These are phyloP conservation scores for Penicillium sp. DNA, from an alignment of 2,329 filamentous ascomycete genomes.

Conservation along the genomic window DNA sequence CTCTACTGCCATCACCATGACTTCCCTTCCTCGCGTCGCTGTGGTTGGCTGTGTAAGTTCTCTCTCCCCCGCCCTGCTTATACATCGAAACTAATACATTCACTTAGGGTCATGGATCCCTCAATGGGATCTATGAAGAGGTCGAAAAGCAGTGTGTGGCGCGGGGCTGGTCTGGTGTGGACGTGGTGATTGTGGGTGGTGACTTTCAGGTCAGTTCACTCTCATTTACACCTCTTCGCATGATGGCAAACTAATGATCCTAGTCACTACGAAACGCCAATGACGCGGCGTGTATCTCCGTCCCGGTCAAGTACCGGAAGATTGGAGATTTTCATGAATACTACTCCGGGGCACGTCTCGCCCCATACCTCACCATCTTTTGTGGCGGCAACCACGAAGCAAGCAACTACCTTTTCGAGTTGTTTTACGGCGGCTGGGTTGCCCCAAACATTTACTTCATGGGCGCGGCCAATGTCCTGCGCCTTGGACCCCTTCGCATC, in stretches of 20 bases:
- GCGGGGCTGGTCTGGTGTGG: slow-evolving; percentile 73
- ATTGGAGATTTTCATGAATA: slow-evolving; percentile 93
- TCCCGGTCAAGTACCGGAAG: slow-evolving; percentile 77
- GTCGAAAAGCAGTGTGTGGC: slow-evolving; percentile 62
- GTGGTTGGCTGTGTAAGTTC: slow-evolving; percentile 75
- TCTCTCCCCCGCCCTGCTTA: not conserved
- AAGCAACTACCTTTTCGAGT: slow-evolving; percentile 79
- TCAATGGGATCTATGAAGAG: slow-evolving; percentile 85
- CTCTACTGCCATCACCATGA: slow-evolving; percentile 1
- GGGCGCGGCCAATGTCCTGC: slow-evolving; percentile 83
- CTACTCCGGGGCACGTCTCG: slow-evolving; percentile 70
- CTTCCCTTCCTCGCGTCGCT: slow-evolving; percentile 58
- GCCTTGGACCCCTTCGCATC: slow-evolving; percentile 77
- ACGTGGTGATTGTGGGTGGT: slow-evolving; percentile 88
- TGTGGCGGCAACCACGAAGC: slow-evolving; percentile 95
- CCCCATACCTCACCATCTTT: slow-evolving; percentile 87
- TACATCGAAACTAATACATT: not conserved
- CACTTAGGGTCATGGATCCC: slow-evolving; percentile 63
- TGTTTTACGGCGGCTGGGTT: slow-evolving; percentile 96
- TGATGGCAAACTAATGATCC: not conserved
- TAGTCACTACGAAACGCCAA: slow-evolving; percentile 76
- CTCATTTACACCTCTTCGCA: slow-evolving; percentile 4
- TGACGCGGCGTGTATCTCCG: slow-evolving; percentile 83
- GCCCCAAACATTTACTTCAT: slow-evolving; percentile 97
- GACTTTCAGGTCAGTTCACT: slow-evolving; percentile 70